Conservation (phyloP, 768 basidiomycete species). For the Suillus fuscotomentosus region DNA sequence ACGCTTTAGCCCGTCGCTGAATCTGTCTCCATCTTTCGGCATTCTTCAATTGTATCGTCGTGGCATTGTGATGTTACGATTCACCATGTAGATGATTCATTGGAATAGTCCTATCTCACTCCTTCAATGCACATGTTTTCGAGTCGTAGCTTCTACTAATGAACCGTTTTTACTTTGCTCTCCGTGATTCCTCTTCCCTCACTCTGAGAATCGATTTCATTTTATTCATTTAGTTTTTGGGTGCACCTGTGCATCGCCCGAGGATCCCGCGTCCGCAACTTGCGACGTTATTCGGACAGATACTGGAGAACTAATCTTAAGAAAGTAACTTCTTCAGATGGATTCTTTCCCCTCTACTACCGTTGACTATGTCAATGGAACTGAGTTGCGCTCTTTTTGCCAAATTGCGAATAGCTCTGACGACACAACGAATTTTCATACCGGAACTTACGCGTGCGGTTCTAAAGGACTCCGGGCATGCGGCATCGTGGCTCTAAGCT, state of each 20-base stretch:
- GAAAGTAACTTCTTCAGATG: not conserved
- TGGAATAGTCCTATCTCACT: not conserved
- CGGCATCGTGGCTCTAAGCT: not conserved
- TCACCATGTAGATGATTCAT: not conserved
- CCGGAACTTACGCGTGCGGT: slow-evolving; percentile 2
- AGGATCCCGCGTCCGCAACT: not conserved
- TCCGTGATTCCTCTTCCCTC: not conserved
- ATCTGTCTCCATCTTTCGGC: not conserved
- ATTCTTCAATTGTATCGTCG: not conserved
- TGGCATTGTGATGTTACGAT: not conserved
- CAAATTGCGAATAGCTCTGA: not conserved
- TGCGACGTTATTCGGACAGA: not conserved
- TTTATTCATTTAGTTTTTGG: not conserved
- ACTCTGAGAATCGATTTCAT: not conserved
- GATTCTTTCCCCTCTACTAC: not conserved
- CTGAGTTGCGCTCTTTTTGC: slow-evolving; percentile 1
- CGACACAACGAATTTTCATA: not conserved
- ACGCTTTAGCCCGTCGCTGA: not conserved
- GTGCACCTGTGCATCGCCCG: not conserved
- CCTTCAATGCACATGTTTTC: not conserved
- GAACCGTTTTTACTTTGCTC: not conserved
- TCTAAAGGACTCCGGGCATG: not conserved
- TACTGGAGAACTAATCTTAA: not conserved
- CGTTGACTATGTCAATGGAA: not conserved
- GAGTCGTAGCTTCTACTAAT: not conserved